Percentiles rank a stretch among this genome's conserved stretches.
Evolutionary conservation across 2,329 filamentous ascomycete species (phyloP).

Genomic region (Zarea fungicola): DNA sequence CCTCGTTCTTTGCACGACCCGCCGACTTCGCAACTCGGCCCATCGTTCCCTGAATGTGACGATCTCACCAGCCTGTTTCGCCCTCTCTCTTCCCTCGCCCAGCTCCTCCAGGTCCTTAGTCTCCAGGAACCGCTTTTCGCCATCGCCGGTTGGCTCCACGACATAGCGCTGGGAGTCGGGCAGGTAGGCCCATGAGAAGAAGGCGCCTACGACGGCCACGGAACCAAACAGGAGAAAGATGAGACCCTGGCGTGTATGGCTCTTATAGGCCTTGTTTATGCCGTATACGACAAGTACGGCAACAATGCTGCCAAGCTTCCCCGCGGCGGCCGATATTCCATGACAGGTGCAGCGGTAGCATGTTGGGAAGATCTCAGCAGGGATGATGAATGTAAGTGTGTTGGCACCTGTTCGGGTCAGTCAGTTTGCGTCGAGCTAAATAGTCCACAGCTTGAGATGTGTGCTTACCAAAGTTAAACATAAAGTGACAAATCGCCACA

Average conservation of each 20-base stretch:
- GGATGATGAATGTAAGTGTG: constrained; percentile 58
- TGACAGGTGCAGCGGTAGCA: constrained; percentile 58
- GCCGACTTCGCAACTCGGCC: constrained; percentile 29
- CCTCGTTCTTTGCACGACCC: not conserved
- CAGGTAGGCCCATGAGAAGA: constrained; percentile 48
- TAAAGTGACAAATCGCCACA: constrained; percentile 48
- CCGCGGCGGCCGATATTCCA: constrained; percentile 55
- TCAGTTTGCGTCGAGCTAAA: not conserved
- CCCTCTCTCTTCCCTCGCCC: constrained; percentile 42
- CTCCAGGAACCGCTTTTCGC: constrained; percentile 34
- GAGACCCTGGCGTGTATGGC: constrained; percentile 40
- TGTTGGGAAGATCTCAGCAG: constrained; percentile 60
- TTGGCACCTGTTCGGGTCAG: constrained; percentile 43
- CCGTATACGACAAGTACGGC: constrained; percentile 46
- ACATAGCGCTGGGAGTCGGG: constrained; percentile 42
- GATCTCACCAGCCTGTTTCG: constrained; percentile 38
- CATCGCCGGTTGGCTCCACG: constrained; percentile 18
- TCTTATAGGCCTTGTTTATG: constrained; percentile 41
- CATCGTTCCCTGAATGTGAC: constrained; percentile 41
- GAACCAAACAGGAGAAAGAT: constrained; percentile 47
- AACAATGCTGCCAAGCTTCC: constrained; percentile 53
- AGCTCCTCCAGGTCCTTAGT: constrained; percentile 46
- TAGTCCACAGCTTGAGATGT: not conserved
- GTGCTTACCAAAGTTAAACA: constrained; percentile 48
- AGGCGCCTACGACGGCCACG: constrained; percentile 42